Evolutionary conservation across 2,329 filamentous ascomycete species (phyloP).

Genomic region (Ophiocordyceps camponoti-leonardi): DNA sequence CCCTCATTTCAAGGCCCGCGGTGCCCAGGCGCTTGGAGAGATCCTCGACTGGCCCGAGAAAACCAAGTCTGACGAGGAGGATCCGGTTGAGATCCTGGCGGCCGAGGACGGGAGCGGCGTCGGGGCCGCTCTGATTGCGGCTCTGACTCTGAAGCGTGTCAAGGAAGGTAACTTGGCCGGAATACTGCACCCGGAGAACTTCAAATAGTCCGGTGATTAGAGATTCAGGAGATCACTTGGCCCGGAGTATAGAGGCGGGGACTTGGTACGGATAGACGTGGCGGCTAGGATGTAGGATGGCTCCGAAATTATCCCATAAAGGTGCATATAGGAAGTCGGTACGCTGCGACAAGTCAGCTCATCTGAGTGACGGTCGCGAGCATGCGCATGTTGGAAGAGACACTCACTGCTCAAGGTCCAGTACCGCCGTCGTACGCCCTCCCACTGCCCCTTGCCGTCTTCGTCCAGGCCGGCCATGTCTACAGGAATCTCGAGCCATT

Average conservation of each 20-base stretch:
- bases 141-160: constrained; percentile 47
- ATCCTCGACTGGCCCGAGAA: constrained; percentile 85
- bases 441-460: constrained; percentile 62
- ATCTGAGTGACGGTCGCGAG: neutral
- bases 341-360: constrained; percentile 18
- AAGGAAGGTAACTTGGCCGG: constrained; percentile 45
- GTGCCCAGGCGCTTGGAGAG: constrained; percentile 77
- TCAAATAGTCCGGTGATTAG: constrained; percentile 13
- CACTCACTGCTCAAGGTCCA: constrained; percentile 55
- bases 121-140: constrained; percentile 87
- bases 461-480: constrained; percentile 47
- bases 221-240: neutral
- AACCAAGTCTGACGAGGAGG: constrained; percentile 51
- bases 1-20: constrained; percentile 89
- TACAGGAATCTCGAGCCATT: constrained; percentile 66
- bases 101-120: constrained; percentile 95
- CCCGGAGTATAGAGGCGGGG: neutral
- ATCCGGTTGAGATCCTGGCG: constrained; percentile 73
- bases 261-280: neutral
- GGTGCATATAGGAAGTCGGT: constrained; percentile 56
- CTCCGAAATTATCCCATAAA: constrained; percentile 41
- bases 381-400: neutral
- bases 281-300: neutral
- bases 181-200: constrained; percentile 49
- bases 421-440: constrained; percentile 73